Evolutionary conservation across 768 basidiomycete genomes (phyloP), one percentile per base, ranked within the genome.

Genomic region (Tulasnella sp.): DNA sequence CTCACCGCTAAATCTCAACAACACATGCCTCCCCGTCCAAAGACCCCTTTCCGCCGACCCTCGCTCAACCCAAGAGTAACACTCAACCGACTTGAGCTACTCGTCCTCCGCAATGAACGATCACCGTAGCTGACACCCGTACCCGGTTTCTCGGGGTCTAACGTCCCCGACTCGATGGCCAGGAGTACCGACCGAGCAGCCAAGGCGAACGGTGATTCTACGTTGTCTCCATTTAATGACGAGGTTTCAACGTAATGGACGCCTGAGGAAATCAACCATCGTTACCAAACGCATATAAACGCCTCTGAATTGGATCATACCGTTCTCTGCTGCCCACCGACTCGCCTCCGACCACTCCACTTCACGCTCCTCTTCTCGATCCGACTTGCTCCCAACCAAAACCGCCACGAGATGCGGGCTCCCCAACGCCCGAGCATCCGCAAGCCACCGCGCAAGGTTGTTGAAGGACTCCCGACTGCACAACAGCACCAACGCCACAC

Each of bases 71-170:
- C 51, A 5, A 59, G 39, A 21, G 19, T 21, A 25, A 53, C 58
- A 29, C 58, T 59, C 35, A 59, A 56, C 34, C 58, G 46, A 48
- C 58, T 49, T 23, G 55, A 31, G 27, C 86, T 89, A 61, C 84
- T 91, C 31, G 97, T 89, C 64, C 94, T 77, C 57, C 91, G 78
- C 31, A 98, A 74, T 21, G 91, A 86, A 59, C 96, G 78, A 68
- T 97, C 96, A 7, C 96, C 96, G 66, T 96, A 99, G 65, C 86
- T 90, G 42, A 99, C 91, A 19, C 96, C 96, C 60, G 88, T 92
- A 1, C 91, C 94, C 14, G 88, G 80, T 66, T 87, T 86, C 71
- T 97, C 93, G 39, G 94, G 94, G 69, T 97, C 90, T 36, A 97
- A 76, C 14, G 75, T 74, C 25, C 91, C 92, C 14, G 88, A 85